Base-by-base conservation (phyloP, 192 early-diverging fungal genomes). In the Gonapodya sp. region DNA sequence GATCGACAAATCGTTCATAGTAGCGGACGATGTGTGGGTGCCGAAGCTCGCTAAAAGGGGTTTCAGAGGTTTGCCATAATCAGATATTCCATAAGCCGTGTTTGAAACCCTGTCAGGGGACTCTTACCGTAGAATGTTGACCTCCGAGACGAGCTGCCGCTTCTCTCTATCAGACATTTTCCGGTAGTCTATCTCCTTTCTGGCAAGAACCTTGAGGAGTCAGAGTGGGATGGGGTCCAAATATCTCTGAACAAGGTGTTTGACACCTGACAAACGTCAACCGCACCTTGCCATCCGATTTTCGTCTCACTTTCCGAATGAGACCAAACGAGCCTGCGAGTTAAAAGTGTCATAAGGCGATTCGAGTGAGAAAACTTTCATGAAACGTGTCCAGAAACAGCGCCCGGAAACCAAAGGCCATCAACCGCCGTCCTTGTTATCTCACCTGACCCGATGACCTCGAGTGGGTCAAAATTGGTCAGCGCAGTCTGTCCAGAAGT, bases 101-200 rank as follows among this genome's bases (percentile, higher is more conserved):
- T 64, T 8, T 64, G 8, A 64, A n/a, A n/a, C n/a, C n/a, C n/a
- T n/a, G n/a, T n/a, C n/a, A 64, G 46, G 46, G 24, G 8, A 64
- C 8, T 8, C 46, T 8, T 24, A 64, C 46, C 75, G 75, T 2
- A 77, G 75, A 77, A 77, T 77, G 75, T 81, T 81, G 34, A 81
- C 80, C 84, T 93, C 93, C 36, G 90, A 84, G 18, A 94, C 92
- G 46, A 94, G 87, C 79, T 94, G 93, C 36, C 85, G 83, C 84
- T 91, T 93, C 73, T 94, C 92, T 77, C 90, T 89, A 35, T 89
- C 91, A 34, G 82, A 87, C 93, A 94, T 94, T 81, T 91, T 91
- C 18, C 89, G 86, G 85, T 92, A 94, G 79, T 94, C 93, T 78
- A 94, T 94, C 82, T 94, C 93, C 83, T 94, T 94, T 35, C 92